phyloP scores from a whole-genome alignment of 2,329 filamentous ascomycete species.

The Talaromyces sp. region DNA sequence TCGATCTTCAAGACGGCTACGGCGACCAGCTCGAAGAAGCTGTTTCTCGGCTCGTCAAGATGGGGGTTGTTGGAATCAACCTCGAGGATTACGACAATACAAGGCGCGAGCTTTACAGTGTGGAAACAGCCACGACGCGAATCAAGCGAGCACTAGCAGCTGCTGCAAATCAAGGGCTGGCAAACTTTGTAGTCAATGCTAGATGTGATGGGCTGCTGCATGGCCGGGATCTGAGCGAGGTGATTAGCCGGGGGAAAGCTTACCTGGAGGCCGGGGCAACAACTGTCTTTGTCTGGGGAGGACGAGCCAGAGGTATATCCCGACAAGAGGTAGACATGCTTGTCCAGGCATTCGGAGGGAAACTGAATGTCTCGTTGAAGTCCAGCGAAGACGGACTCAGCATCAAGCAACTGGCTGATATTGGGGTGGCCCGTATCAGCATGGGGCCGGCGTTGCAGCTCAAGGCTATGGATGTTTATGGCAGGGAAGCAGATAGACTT shows the following conservation, averaged over 20 bases:
- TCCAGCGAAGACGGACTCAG: slow-evolving; percentile 36
- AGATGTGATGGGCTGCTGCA: slow-evolving; percentile 50
- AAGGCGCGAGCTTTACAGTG: slow-evolving; percentile 21
- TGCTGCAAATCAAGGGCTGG: slow-evolving; percentile 45
- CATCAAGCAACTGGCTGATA: slow-evolving; percentile 38
- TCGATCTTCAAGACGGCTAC: slow-evolving; percentile 59
- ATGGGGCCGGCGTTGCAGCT: slow-evolving; percentile 47
- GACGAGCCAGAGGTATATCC: slow-evolving; percentile 36
- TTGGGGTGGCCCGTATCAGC: slow-evolving; percentile 54
- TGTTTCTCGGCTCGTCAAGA: slow-evolving; percentile 41
- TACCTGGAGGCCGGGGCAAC: slow-evolving; percentile 55
- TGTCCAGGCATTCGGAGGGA: slow-evolving; percentile 45
- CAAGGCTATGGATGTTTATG: slow-evolving; percentile 29
- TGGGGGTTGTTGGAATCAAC: slow-evolving; percentile 55
- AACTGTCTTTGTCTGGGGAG: slow-evolving; percentile 58
- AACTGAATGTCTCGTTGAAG: slow-evolving; percentile 42
- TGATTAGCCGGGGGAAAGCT: slow-evolving; percentile 49
- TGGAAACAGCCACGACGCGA: neutral
- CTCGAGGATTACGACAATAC: slow-evolving; percentile 49
- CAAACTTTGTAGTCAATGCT: slow-evolving; percentile 55
- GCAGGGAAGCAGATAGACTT: neutral
- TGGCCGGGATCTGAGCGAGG: slow-evolving; percentile 41
- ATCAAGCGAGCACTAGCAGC: slow-evolving; percentile 30
- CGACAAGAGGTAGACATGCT: slow-evolving; percentile 44
- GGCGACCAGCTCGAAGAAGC: slow-evolving; percentile 42